Evolutionary conservation across 257 asterid genomes (phyloP).

Genomic region (Ilex asprella): DNA sequence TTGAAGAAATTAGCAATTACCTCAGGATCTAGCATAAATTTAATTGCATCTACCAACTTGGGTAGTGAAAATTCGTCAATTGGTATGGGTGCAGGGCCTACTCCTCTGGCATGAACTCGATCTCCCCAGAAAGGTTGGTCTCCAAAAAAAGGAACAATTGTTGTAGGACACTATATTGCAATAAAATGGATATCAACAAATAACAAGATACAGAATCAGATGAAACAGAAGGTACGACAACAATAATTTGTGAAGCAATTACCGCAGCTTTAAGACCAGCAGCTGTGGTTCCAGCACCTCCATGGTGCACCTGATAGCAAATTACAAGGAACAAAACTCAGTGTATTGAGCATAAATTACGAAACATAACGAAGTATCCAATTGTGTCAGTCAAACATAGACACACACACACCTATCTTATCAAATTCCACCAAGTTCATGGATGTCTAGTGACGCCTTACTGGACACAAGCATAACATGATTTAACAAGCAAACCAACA

Average conservation of each 20-base stretch:
- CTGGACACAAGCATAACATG: too few relatives aligned
- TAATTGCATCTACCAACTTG: conserved; percentile 64
- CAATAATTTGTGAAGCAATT: conserved; percentile 8
- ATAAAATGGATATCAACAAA: not conserved
- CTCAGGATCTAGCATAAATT: conserved; percentile 72
- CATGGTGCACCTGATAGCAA: conserved; percentile 87
- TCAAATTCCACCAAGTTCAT: too few relatives aligned
- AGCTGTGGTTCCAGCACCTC: conserved; percentile 98
- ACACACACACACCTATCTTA: too few relatives aligned
- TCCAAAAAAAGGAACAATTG: conserved; percentile 87
- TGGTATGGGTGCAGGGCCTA: conserved; percentile 88
- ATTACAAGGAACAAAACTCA: not conserved
- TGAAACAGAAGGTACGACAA: not conserved
- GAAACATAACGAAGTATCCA: too few relatives aligned
- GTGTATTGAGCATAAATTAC: too few relatives aligned
- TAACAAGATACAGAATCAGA: conserved; percentile 5
- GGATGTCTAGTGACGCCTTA: too few relatives aligned
- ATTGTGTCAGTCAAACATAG: too few relatives aligned
- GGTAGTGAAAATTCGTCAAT: conserved; percentile 71
- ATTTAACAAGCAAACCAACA: too few relatives aligned
- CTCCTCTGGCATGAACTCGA: conserved; percentile 79
- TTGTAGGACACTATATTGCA: conserved; percentile 73
- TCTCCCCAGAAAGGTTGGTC: conserved; percentile 99
- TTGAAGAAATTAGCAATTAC: conserved; percentile 22
- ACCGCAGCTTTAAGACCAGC: conserved; percentile 99